Evolutionary conservation across 768 basidiomycete genomes (phyloP).

Genomic region (Tylopilus balloui): DNA sequence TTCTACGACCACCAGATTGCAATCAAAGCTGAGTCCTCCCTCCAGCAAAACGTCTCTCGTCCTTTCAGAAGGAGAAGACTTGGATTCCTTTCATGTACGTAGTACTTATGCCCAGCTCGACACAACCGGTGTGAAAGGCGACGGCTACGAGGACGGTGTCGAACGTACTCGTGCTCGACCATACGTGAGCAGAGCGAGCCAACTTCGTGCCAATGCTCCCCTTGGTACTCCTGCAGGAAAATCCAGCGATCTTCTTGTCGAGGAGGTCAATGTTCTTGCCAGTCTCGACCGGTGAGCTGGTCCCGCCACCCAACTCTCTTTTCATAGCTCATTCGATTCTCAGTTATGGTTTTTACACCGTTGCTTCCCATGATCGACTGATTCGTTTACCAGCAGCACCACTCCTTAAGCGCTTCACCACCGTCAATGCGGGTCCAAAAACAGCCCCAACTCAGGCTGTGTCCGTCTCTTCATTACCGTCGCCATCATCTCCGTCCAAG

Average conservation of each 20-base stretch:
- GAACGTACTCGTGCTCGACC: constrained; percentile 84
- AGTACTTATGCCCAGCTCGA: constrained; percentile 91
- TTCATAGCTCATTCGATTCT: constrained; percentile 10
- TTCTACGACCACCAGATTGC: constrained; percentile 22
- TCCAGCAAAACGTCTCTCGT: constrained; percentile 58
- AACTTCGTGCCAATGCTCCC: constrained; percentile 52
- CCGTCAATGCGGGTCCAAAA: constrained; percentile 42
- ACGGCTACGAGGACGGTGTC: constrained; percentile 90
- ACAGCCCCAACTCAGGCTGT: constrained; percentile 43
- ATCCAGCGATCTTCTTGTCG: constrained; percentile 59
- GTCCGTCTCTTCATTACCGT: constrained; percentile 45
- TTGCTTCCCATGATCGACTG: constrained; percentile 80
- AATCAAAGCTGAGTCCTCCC: constrained; percentile 32
- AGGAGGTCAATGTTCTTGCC: constrained; percentile 67
- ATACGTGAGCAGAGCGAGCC: constrained; percentile 51
- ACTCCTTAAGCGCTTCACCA: constrained; percentile 53
- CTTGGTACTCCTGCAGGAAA: constrained; percentile 57
- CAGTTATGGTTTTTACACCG: constrained; percentile 90
- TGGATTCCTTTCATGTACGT: constrained; percentile 78
- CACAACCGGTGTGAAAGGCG: constrained; percentile 83
- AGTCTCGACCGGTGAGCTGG: constrained; percentile 80
- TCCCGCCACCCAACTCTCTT: neutral
- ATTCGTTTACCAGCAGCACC: constrained; percentile 64
- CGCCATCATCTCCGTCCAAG: constrained; percentile 44
- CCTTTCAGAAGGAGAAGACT: constrained; percentile 75